Evolutionary conservation across 352 stramenopile species (phyloP).

Genomic region (Pseudoperonospora humuli): DNA sequence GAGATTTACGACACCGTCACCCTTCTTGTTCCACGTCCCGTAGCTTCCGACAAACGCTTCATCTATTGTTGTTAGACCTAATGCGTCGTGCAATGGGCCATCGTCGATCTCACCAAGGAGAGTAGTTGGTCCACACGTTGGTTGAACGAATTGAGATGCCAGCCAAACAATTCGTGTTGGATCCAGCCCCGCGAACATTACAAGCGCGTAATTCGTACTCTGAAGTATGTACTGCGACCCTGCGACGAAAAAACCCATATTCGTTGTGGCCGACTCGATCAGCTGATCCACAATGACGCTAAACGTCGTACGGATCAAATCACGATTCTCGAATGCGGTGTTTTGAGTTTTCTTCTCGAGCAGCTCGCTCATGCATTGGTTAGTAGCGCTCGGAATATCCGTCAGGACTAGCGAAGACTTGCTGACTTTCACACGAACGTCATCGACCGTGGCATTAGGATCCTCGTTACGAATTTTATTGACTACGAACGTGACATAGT

Average conservation of each 20-base stretch:
- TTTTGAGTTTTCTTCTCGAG: slow-evolving; percentile 11
- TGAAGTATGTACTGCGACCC: slow-evolving; percentile 9
- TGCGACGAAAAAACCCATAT: slow-evolving; percentile 8
- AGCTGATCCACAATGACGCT: slow-evolving; percentile 21
- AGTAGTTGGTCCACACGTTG: slow-evolving; percentile 14
- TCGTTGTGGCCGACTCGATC: slow-evolving; percentile 4
- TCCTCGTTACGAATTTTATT: slow-evolving; percentile 4
- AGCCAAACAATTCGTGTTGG: slow-evolving; percentile 19
- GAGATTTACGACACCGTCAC: slow-evolving; percentile 14
- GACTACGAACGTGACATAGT: slow-evolving; percentile 12
- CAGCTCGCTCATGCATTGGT: slow-evolving; percentile 21
- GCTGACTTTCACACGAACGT: slow-evolving; percentile 16
- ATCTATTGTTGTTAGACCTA: slow-evolving; percentile 8
- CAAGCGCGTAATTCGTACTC: slow-evolving; percentile 8
- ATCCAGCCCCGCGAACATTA: slow-evolving; percentile 9
- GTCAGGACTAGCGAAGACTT: slow-evolving; percentile 7
- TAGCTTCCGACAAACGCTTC: slow-evolving; percentile 20
- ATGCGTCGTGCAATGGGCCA: slow-evolving; percentile 16
- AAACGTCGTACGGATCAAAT: slow-evolving; percentile 19
- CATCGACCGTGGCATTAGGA: slow-evolving; percentile 3
- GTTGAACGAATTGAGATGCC: slow-evolving; percentile 17
- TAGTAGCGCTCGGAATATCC: slow-evolving; percentile 14
- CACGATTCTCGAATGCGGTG: slow-evolving; percentile 15
- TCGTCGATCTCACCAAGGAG: slow-evolving; percentile 21
- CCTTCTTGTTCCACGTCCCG: slow-evolving; percentile 11